phyloP scores from a whole-genome alignment of 1,139 yeast species.

The Hyphopichia khmerensis region DNA sequence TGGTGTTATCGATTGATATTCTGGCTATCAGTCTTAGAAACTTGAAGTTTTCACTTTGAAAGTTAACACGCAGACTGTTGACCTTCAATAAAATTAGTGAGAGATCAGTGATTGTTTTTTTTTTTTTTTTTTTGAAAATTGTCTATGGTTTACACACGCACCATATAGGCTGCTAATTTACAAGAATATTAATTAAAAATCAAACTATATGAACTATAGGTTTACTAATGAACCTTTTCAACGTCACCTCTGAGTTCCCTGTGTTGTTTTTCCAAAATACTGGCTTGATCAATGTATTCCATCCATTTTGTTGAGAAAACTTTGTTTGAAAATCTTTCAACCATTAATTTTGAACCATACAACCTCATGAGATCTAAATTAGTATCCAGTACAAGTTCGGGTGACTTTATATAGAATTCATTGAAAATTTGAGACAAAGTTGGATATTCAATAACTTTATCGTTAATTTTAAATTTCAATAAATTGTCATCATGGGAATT shows the following conservation, averaged over 20 bases:
- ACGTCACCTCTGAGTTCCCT: slow-evolving; percentile 39
- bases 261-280: slow-evolving; percentile 35
- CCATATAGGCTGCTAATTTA: slow-evolving; percentile 1
- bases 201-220: background rate
- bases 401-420: slow-evolving; percentile 43
- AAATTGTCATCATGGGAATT: slow-evolving; percentile 13
- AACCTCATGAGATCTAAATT: slow-evolving; percentile 45
- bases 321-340: slow-evolving; percentile 66
- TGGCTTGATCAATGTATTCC: slow-evolving; percentile 37
- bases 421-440: slow-evolving; percentile 34
- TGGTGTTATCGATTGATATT: background rate
- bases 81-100: background rate
- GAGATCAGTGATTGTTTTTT: slow-evolving; percentile 5
- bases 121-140: background rate
- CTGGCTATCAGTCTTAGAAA: background rate
- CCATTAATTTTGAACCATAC: slow-evolving; percentile 52
- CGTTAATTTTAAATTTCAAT: slow-evolving; percentile 16
- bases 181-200: too few species aligned
- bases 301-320: slow-evolving; percentile 64
- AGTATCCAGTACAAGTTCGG: slow-evolving; percentile 31
- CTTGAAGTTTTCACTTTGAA: slow-evolving; percentile 3
- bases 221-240: slow-evolving; percentile 36
- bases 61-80: slow-evolving; percentile 23
- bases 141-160: background rate
- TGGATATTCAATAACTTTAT: slow-evolving; percentile 29